phyloP scores from a whole-genome alignment of 176 grass and related monocot genomes.

The Ampelocalamus luodianensis region DNA sequence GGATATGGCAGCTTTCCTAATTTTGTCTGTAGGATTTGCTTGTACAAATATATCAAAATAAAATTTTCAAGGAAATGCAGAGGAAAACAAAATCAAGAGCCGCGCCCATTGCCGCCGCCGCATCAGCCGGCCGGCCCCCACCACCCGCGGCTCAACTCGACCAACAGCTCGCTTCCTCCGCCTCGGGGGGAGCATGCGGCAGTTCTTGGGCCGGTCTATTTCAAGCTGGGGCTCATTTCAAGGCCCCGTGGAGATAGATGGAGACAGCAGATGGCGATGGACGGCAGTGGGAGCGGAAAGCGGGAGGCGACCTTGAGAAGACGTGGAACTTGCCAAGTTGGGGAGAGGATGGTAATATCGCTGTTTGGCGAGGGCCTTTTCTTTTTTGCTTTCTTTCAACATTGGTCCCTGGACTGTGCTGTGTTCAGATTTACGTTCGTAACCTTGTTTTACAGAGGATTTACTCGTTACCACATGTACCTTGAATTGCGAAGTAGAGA shows the following conservation, averaged over 20 bases:
- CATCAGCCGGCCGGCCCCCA: slow-evolving; percentile 49
- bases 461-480: neutral
- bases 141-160: slow-evolving; percentile 13
- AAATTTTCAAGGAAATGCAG: neutral
- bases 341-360: neutral
- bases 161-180: slow-evolving; percentile 15
- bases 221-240: slow-evolving; percentile 5
- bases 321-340: too few species aligned
- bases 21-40: neutral
- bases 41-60: neutral
- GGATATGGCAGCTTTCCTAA: neutral
- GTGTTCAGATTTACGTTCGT: neutral
- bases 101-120: slow-evolving; percentile 70
- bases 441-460: neutral
- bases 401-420: too few species aligned
- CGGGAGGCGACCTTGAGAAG: neutral
- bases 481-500: neutral
- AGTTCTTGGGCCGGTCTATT: neutral
- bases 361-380: neutral
- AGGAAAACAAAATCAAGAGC: neutral
- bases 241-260: neutral
- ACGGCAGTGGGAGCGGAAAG: neutral
- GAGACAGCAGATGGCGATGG: neutral
- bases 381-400: neutral
- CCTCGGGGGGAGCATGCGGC: slow-evolving; percentile 12